These are phyloP conservation scores for Yamadazyma sp. DNA, from an alignment of 805 yeast species.

Conservation along the genomic window DNA sequence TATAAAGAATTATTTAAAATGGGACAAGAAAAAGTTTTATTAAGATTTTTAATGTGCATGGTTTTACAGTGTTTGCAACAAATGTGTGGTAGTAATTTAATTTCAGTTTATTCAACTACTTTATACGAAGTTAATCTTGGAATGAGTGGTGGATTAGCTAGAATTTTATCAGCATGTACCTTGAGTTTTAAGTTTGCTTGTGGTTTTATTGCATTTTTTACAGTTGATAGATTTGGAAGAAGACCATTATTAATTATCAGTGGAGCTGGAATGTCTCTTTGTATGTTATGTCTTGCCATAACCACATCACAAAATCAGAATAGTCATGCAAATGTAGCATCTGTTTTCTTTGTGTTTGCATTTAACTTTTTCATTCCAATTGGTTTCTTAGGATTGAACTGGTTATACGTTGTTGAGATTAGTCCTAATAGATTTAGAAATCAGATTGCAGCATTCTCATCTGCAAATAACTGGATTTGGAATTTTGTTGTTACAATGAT, in stretches of 20 bases:
- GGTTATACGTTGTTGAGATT: conserved; percentile 53
- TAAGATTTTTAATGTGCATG: conserved; percentile 38
- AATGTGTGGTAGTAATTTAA: conserved; percentile 45
- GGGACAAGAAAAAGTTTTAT: conserved; percentile 43
- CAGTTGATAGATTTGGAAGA: conserved; percentile 42
- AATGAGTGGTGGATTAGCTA: conserved; percentile 35
- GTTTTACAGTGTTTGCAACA: conserved; percentile 45
- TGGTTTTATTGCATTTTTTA: conserved; percentile 40
- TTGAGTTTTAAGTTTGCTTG: conserved; percentile 39
- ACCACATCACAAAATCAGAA: conserved; percentile 39
- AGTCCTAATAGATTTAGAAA: conserved; percentile 54
- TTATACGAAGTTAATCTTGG: conserved; percentile 38
- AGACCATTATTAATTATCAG: conserved; percentile 33
- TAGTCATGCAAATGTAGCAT: conserved; percentile 3
- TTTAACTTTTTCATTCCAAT: conserved; percentile 41
- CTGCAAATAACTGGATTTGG: conserved; percentile 55
- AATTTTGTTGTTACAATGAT: conserved; percentile 59
- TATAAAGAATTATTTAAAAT: conserved; percentile 29
- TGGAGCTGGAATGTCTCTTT: conserved; percentile 36
- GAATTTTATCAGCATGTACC: conserved; percentile 38
- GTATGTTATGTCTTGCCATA: conserved; percentile 43
- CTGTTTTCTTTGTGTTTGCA: conserved; percentile 45
- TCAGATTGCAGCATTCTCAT: conserved; percentile 49
- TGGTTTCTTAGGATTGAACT: conserved; percentile 37
- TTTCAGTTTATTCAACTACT: conserved; percentile 38